A percentile compares a stretch with the other conserved stretches of the same genome.
phyloP scores from a whole-genome alignment of 345 rosid genomes.

The Murraya koenigii region DNA sequence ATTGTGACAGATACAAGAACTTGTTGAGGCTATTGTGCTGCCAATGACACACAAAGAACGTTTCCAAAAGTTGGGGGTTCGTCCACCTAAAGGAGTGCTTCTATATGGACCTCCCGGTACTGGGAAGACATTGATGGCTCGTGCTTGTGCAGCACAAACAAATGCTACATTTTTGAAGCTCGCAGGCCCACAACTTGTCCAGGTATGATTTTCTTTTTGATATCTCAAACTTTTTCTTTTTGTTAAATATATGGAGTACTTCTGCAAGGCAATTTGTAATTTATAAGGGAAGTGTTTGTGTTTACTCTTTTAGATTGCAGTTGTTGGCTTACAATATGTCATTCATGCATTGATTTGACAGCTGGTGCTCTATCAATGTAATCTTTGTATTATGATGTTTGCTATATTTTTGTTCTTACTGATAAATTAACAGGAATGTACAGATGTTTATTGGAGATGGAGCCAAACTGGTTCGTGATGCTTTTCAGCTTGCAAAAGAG shows the following conservation, averaged over 20 bases:
- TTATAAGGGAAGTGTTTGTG: neutral
- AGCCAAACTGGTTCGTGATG: slow-evolving; percentile 99
- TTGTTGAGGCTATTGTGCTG: slow-evolving; percentile 96
- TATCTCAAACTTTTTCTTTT: neutral
- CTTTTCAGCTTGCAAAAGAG: slow-evolving; percentile 98
- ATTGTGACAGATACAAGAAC: slow-evolving; percentile 83
- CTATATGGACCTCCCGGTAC: slow-evolving; percentile 99
- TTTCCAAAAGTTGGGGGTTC: slow-evolving; percentile 87
- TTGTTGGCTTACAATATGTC: neutral
- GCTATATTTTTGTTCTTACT: neutral
- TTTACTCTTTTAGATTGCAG: neutral
- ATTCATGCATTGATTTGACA: neutral
- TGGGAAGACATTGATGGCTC: slow-evolving; percentile 98
- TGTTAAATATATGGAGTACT: neutral
- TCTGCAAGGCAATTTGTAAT: neutral
- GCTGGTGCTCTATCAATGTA: neutral
- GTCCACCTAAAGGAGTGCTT: slow-evolving; percentile 99
- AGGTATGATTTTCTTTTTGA: slow-evolving; percentile 44
- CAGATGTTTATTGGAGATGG: slow-evolving; percentile 99
- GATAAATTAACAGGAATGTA: slow-evolving; percentile 6
- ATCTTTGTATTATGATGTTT: neutral
- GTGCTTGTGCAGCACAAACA: slow-evolving; percentile 99
- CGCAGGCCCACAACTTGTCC: slow-evolving; percentile 98
- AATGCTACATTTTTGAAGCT: slow-evolving; percentile 96
- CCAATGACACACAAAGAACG: slow-evolving; percentile 98